Evolutionary conservation across 768 basidiomycete species (phyloP).

Genomic region (Rhodotorula kratochvilovae): DNA sequence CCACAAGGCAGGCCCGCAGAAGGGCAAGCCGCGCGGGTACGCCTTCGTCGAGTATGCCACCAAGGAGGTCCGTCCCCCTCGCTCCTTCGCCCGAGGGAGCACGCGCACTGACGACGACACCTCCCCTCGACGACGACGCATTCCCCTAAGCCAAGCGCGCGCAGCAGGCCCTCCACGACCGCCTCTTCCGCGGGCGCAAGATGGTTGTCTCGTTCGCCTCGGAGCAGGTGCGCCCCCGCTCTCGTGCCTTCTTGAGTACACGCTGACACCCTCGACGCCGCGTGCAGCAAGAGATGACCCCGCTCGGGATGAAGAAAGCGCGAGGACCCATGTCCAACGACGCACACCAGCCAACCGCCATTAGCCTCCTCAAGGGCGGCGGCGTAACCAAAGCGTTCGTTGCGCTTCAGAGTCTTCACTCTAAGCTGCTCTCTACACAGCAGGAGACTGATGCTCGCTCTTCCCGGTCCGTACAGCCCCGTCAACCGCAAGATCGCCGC

Average conservation of each 20-base stretch:
- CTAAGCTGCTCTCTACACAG: too few species aligned
- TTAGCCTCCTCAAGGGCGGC: slow-evolving; percentile 79
- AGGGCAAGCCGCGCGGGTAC: slow-evolving; percentile 91
- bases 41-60: slow-evolving; percentile 83
- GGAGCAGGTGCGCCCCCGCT: slow-evolving; percentile 58
- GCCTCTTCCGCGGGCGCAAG: slow-evolving; percentile 77
- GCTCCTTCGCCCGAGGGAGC: too few species aligned
- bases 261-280: neutral
- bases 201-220: slow-evolving; percentile 79
- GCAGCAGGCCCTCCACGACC: slow-evolving; percentile 66
- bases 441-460: neutral
- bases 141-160: slow-evolving; percentile 66
- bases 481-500: slow-evolving; percentile 85
- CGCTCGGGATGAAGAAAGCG: neutral
- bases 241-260: neutral
- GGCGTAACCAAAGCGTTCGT: slow-evolving; percentile 55
- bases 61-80: slow-evolving; percentile 63
- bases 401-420: neutral
- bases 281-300: neutral
- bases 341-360: slow-evolving; percentile 67
- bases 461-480: slow-evolving; percentile 48
- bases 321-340: slow-evolving; percentile 50
- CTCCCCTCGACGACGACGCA: neutral
- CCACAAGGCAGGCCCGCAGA: slow-evolving; percentile 81
- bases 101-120: neutral